phyloP scores from a whole-genome alignment of 2,329 filamentous ascomycete genomes.

The Karstenula rhodostoma region DNA sequence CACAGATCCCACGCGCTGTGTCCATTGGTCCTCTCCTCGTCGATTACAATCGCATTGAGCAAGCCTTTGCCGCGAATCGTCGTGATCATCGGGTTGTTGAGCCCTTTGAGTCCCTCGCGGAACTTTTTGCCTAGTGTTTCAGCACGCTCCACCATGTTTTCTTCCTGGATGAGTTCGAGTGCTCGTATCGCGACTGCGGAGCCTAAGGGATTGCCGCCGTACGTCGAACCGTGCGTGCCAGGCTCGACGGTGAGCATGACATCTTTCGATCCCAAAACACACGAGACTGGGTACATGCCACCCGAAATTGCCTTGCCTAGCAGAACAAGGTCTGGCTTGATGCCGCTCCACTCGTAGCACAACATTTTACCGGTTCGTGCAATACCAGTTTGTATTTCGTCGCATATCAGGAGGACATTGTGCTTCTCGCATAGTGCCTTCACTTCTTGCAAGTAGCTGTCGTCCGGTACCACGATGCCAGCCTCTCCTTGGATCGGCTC shows the following conservation, averaged over 20 bases:
- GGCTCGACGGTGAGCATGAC: constrained; percentile 96
- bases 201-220: constrained; percentile 94
- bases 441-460: constrained; percentile 82
- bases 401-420: constrained; percentile 94
- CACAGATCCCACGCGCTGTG: constrained; percentile 96
- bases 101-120: constrained; percentile 76
- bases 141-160: constrained; percentile 83
- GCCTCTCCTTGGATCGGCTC: constrained; percentile 98
- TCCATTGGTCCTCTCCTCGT: constrained; percentile 84
- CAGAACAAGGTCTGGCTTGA: constrained; percentile 94
- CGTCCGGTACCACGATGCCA: constrained; percentile 92
- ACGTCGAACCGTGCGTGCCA: constrained; percentile 97
- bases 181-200: constrained; percentile 96
- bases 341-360: constrained; percentile 91
- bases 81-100: constrained; percentile 83
- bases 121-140: constrained; percentile 83
- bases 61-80: constrained; percentile 89
- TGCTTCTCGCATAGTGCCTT: constrained; percentile 90
- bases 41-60: constrained; percentile 94
- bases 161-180: constrained; percentile 91
- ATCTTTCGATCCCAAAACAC: constrained; percentile 85
- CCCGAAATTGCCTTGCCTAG: constrained; percentile 98
- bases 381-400: constrained; percentile 98
- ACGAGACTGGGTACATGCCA: constrained; percentile 98
- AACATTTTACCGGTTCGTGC: constrained; percentile 93